These are phyloP conservation scores for Phlegmacium glaucopus DNA, from an alignment of 768 basidiomycete genomes.

Conservation along the genomic window DNA sequence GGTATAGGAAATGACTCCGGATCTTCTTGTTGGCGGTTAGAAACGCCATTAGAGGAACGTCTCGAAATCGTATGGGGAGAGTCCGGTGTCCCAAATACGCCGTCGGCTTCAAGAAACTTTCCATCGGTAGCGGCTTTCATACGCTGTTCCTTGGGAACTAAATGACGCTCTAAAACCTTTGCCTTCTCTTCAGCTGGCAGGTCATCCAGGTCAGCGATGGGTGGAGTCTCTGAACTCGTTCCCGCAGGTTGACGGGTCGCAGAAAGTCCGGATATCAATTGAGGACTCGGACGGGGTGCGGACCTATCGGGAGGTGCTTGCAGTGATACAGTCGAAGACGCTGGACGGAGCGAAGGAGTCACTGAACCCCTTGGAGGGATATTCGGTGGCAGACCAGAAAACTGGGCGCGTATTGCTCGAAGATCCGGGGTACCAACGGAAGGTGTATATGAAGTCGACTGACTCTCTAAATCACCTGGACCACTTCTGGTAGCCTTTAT, in stretches of 20 bases:
- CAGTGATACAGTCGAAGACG: slow-evolving; percentile 13
- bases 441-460: slow-evolving; percentile 24
- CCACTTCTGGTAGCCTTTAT: slow-evolving; percentile 35
- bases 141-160: slow-evolving; percentile 75
- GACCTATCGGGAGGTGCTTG: slow-evolving; percentile 6
- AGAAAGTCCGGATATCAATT: slow-evolving; percentile 17
- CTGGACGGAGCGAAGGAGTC: slow-evolving; percentile 13
- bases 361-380: slow-evolving; percentile 42
- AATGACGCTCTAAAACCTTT: slow-evolving; percentile 72
- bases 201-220: slow-evolving; percentile 46
- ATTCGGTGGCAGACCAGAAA: slow-evolving; percentile 54
- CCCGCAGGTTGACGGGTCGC: slow-evolving; percentile 14
- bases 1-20: slow-evolving; percentile 83
- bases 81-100: slow-evolving; percentile 22
- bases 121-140: slow-evolving; percentile 25
- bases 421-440: slow-evolving; percentile 62
- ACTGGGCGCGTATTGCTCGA: slow-evolving; percentile 61
- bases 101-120: slow-evolving; percentile 28
- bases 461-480: slow-evolving; percentile 16
- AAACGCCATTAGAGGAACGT: slow-evolving; percentile 18
- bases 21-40: slow-evolving; percentile 37
- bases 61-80: slow-evolving; percentile 17
- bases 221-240: slow-evolving; percentile 24
- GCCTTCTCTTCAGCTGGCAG: slow-evolving; percentile 83
- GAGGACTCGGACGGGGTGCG: slow-evolving; percentile 10